Conservation (phyloP, 108 stramenopile species). For the Nannochloropsis granulata region DNA sequence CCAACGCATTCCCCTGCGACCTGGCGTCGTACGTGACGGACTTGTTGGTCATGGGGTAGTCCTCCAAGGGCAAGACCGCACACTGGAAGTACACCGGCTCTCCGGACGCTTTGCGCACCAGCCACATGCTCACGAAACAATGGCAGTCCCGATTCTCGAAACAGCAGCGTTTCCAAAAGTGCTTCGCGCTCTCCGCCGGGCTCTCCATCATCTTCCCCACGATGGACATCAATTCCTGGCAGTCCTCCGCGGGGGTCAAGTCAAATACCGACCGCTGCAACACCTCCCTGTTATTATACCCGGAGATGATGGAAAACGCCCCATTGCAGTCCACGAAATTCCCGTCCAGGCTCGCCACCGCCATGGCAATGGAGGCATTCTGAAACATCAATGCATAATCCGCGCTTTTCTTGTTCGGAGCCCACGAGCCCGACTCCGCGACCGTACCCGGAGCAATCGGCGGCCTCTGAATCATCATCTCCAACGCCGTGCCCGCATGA, state of each 20-base stretch:
- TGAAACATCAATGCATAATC: background rate
- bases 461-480: background rate
- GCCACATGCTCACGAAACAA: background rate
- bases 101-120: background rate
- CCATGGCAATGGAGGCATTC: background rate
- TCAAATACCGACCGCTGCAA: background rate
- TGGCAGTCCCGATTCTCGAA: background rate
- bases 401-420: background rate
- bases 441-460: background rate
- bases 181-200: background rate
- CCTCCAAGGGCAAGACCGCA: background rate
- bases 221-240: background rate
- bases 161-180: background rate
- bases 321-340: background rate
- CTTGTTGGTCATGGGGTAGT: background rate
- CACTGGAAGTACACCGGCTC: slow-evolving; percentile 1
- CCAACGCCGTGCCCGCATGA: background rate
- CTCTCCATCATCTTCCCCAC: background rate
- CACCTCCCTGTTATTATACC: background rate
- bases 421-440: background rate
- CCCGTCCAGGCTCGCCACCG: background rate
- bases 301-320: background rate
- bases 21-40: background rate
- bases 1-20: background rate
- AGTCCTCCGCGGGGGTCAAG: background rate